Evolutionary conservation across 2,329 filamentous ascomycete species (phyloP).

Genomic region (Aspergillus thermomutatus): DNA sequence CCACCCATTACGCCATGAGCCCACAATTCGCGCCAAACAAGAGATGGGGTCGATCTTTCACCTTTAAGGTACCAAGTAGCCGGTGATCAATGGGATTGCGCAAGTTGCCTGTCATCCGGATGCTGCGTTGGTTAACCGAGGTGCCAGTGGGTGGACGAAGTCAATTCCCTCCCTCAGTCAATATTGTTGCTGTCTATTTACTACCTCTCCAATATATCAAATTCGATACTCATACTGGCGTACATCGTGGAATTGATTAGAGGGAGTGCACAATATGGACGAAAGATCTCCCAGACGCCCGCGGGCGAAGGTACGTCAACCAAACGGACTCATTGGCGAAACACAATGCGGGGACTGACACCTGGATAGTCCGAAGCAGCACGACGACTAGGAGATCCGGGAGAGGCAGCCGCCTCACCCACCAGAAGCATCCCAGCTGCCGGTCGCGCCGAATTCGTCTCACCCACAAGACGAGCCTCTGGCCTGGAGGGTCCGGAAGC

Average conservation of each 20-base stretch:
- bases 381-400: neutral
- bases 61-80: no score
- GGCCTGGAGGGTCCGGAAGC: constrained; percentile 3
- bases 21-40: neutral
- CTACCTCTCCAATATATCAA: neutral
- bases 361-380: constrained; percentile 10
- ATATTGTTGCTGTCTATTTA: neutral
- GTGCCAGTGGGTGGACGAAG: neutral
- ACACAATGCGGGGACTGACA: neutral
- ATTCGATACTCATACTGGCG: neutral
- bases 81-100: neutral
- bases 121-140: neutral
- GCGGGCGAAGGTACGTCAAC: constrained; percentile 11
- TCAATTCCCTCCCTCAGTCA: neutral
- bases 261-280: no score
- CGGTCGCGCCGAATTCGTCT: constrained; percentile 10
- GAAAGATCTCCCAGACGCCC: constrained; percentile 3
- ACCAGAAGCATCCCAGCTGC: constrained; percentile 3
- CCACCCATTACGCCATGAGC: neutral
- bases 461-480: constrained; percentile 9
- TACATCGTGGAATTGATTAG: no score
- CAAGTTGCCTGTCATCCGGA: neutral
- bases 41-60: no score
- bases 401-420: constrained; percentile 8
- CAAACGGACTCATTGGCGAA: neutral